These are phyloP conservation scores for Begonia loranthoides DNA, from an alignment of 306 rosid species.

Conservation along the genomic window DNA sequence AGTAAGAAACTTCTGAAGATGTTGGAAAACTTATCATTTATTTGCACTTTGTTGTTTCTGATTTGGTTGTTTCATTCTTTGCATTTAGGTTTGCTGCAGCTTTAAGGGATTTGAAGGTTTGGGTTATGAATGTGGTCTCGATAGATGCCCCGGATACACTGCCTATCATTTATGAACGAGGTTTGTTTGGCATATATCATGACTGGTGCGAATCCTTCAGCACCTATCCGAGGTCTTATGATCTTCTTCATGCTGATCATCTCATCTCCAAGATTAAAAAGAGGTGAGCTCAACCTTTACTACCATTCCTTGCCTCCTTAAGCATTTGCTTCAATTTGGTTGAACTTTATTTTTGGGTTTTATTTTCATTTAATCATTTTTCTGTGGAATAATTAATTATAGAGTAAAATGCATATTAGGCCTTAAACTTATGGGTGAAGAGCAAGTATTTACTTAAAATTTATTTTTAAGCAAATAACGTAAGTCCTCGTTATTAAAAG, in stretches of 20 bases:
- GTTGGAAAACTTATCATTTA: not conserved
- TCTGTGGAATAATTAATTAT: no score
- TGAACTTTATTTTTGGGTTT: no score
- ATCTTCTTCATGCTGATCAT: slow-evolving; percentile 87
- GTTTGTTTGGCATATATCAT: slow-evolving; percentile 79
- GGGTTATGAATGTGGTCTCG: slow-evolving; percentile 89
- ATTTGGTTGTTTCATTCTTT: slow-evolving; percentile 2
- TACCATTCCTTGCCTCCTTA: no score
- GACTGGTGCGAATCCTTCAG: slow-evolving; percentile 93
- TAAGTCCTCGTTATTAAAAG: no score
- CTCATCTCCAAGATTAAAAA: slow-evolving; percentile 49
- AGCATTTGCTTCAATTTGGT: no score
- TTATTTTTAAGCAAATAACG: no score
- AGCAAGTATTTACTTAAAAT: no score
- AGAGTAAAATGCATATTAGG: no score
- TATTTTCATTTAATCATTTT: no score
- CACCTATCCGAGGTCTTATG: slow-evolving; percentile 80
- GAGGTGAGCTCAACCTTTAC: slow-evolving; percentile 24
- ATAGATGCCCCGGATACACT: slow-evolving; percentile 66
- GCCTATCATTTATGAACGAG: slow-evolving; percentile 75
- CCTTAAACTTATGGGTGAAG: no score
- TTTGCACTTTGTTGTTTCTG: not conserved
- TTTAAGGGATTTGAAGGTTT: slow-evolving; percentile 53
- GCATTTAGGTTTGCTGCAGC: slow-evolving; percentile 79
- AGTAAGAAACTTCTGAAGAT: slow-evolving; percentile 12